These are phyloP conservation scores for Haplosporangium sp. DNA, from an alignment of 371 early-diverging fungal genomes.

Conservation along the genomic window DNA sequence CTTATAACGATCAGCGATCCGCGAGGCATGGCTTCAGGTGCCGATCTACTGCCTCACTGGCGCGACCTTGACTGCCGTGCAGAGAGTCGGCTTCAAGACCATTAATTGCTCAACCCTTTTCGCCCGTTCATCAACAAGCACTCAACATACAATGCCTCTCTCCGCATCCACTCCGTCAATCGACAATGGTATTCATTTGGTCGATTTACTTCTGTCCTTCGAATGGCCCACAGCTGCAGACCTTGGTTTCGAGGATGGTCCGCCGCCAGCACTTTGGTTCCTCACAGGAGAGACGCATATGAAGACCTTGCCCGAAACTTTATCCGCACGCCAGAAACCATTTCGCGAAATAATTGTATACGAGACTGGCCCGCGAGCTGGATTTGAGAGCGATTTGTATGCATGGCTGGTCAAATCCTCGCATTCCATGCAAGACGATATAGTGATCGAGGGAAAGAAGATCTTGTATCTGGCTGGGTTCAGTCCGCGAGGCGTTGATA, in stretches of 20 bases:
- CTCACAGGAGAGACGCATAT: constrained; percentile 36
- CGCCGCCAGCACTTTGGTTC: constrained; percentile 34
- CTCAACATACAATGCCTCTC: neutral
- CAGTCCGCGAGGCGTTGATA: constrained; percentile 41
- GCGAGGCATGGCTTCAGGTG: constrained; percentile 32
- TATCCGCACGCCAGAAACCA: constrained; percentile 10
- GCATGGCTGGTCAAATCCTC: constrained; percentile 4
- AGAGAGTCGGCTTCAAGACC: constrained; percentile 24
- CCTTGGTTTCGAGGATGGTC: neutral
- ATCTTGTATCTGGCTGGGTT: constrained; percentile 34
- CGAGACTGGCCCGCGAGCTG: constrained; percentile 21
- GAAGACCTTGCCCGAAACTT: constrained; percentile 28
- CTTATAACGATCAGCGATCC: constrained; percentile 8
- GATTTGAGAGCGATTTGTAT: constrained; percentile 11
- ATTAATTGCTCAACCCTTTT: constrained; percentile 11
- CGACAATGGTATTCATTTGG: constrained; percentile 26
- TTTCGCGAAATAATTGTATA: constrained; percentile 38
- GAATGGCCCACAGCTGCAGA: constrained; percentile 17
- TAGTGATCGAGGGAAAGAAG: neutral
- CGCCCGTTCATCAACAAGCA: neutral
- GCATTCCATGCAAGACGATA: neutral
- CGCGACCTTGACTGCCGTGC: constrained; percentile 22
- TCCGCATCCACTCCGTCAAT: neutral
- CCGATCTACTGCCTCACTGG: constrained; percentile 44
- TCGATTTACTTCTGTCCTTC: constrained; percentile 24